Percentiles rank a stretch among this genome's conserved stretches.
phyloP scores from a whole-genome alignment of 2,329 filamentous ascomycete species.

The Akanthomyces lecanii region DNA sequence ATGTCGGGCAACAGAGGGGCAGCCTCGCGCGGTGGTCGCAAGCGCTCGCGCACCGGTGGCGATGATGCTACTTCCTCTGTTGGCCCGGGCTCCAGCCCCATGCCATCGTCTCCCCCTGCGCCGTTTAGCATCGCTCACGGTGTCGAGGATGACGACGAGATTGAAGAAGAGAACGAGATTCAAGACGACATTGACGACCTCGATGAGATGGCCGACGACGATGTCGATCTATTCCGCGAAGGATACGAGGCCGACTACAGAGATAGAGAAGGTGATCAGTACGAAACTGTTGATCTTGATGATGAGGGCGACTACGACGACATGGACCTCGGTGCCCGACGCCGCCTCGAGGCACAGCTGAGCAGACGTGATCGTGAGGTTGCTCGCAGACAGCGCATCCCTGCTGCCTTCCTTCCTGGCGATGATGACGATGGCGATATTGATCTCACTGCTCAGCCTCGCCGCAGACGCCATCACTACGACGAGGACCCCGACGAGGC shows the following conservation, averaged over 20 bases:
- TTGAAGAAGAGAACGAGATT: conserved; percentile 66
- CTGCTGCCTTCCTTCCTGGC: conserved; percentile 68
- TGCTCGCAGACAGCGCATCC: conserved; percentile 61
- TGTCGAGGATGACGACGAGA: conserved; percentile 66
- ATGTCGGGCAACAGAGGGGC: conserved; percentile 77
- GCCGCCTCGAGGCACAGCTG: conserved; percentile 68
- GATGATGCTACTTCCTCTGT: conserved; percentile 50
- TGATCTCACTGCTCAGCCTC: conserved; percentile 80
- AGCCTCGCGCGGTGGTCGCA: conserved; percentile 47
- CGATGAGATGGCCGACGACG: conserved; percentile 77
- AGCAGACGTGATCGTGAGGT: conserved; percentile 71
- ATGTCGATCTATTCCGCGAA: conserved; percentile 72
- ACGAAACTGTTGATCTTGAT: conserved; percentile 69
- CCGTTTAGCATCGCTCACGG: conserved; percentile 60
- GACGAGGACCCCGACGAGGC: conserved; percentile 93
- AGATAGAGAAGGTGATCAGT: conserved; percentile 62
- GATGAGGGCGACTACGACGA: conserved; percentile 72
- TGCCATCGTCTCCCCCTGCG: conserved; percentile 62
- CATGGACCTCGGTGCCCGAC: conserved; percentile 61
- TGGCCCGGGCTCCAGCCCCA: conserved; percentile 53
- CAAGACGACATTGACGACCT: conserved; percentile 73
- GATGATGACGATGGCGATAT: conserved; percentile 83
- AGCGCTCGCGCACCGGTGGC: conserved; percentile 50
- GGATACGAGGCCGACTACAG: conserved; percentile 70
- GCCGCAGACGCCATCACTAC: conserved; percentile 81